Conservation (phyloP, 2,329 filamentous ascomycete species). For the Parastagonospora avenae region DNA sequence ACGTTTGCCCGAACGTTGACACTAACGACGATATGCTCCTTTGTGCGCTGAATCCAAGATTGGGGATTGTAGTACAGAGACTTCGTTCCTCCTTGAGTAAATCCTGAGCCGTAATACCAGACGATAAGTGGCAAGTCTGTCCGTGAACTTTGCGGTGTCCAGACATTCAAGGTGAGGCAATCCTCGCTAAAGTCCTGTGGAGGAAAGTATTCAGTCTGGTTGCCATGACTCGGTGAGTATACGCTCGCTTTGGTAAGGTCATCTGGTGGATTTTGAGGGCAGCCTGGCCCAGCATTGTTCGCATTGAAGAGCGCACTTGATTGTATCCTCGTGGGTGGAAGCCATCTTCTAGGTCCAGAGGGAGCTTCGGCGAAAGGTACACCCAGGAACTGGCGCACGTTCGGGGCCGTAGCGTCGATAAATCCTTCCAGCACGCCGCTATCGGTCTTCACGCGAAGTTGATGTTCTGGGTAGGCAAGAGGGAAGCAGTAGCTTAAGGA, state of each 20-base stretch:
- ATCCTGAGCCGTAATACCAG: no score
- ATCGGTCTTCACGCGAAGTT: no score
- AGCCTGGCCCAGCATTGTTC: constrained; percentile 12
- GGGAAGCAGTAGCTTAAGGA: no score
- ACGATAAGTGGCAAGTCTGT: neutral
- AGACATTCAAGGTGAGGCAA: constrained; percentile 38
- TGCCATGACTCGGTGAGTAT: constrained; percentile 28
- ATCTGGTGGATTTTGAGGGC: constrained; percentile 22
- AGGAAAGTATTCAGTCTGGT: constrained; percentile 26
- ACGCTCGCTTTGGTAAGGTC: no score
- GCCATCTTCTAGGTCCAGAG: constrained; percentile 36
- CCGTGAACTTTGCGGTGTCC: constrained; percentile 13
- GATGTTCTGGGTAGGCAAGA: no score
- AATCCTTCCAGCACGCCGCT: constrained; percentile 43
- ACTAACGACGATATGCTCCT: neutral
- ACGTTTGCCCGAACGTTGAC: neutral
- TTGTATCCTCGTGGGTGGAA: constrained; percentile 21
- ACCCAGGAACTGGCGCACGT: constrained; percentile 42
- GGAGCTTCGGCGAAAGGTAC: constrained; percentile 45
- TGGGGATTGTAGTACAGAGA: neutral
- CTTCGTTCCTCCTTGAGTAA: no score
- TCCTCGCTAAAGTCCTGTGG: constrained; percentile 33
- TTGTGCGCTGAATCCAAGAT: neutral
- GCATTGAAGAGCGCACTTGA: constrained; percentile 32
- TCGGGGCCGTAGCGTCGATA: constrained; percentile 23